Conservation (phyloP, 257 asterid species). For the Gynochthodes officinalis region DNA sequence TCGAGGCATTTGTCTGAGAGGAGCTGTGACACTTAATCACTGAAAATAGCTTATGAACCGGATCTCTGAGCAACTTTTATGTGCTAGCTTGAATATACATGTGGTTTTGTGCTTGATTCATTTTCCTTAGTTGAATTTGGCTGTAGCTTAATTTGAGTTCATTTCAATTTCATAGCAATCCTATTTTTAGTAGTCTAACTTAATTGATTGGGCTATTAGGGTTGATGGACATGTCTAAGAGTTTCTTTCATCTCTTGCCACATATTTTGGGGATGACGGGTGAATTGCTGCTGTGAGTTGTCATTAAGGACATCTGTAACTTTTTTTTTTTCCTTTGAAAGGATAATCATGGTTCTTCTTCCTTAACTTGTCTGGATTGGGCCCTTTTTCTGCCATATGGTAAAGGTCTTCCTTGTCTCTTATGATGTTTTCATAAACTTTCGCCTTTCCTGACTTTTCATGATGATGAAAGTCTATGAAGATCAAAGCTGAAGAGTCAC, state of each 20-base stretch:
- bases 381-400: background rate
- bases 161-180: background rate
- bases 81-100: background rate
- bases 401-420: conserved; percentile 2
- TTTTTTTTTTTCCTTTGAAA: background rate
- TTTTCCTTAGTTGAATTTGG: background rate
- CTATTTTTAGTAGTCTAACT: too few species aligned
- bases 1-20: conserved; percentile 29
- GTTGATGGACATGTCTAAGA: background rate
- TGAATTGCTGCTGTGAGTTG: conserved; percentile 2
- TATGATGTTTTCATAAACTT: conserved; percentile 5
- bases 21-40: background rate
- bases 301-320: background rate
- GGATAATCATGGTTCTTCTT: background rate
- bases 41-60: background rate
- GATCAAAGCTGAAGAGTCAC: background rate
- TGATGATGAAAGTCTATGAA: background rate
- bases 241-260: background rate
- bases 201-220: conserved; percentile 3
- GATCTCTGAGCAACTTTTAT: background rate
- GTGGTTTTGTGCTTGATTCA: background rate
- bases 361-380: background rate
- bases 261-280: background rate
- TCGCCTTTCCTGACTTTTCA: background rate
- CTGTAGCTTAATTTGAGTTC: background rate